Percentiles rank a stretch among this genome's conserved stretches.
These are phyloP conservation scores for Corinectria fuckeliana DNA, from an alignment of 2,329 filamentous ascomycete genomes.

Conservation along the genomic window DNA sequence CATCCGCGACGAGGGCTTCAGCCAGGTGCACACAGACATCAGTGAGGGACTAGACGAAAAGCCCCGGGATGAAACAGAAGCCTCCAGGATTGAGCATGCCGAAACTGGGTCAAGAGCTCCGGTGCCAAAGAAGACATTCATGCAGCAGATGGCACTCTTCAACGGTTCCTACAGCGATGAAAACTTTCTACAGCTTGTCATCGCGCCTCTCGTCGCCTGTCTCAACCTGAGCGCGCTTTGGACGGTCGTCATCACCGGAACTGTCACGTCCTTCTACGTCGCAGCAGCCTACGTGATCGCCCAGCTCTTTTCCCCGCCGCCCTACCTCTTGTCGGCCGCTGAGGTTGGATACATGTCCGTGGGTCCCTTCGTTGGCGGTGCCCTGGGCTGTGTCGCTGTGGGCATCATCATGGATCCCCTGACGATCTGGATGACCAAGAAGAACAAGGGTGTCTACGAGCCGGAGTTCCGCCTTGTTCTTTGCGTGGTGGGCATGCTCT, in stretches of 20 bases:
- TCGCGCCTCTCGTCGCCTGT: slow-evolving; percentile 8
- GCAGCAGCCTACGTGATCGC: not conserved
- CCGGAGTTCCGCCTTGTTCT: slow-evolving; percentile 15
- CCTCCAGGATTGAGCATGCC: not conserved
- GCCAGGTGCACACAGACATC: not conserved
- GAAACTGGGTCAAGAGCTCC: not conserved
- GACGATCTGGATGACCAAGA: slow-evolving; percentile 5
- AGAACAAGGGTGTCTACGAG: slow-evolving; percentile 17
- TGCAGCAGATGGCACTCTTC: slow-evolving; percentile 4
- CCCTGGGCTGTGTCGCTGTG: slow-evolving; percentile 1
- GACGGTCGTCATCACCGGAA: not conserved
- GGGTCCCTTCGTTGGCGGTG: slow-evolving; percentile 8
- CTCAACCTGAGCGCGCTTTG: slow-evolving; percentile 5
- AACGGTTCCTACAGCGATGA: slow-evolving; percentile 9
- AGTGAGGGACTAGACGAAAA: not conserved
- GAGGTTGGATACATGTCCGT: not conserved
- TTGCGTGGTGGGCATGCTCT: not conserved
- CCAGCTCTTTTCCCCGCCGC: not conserved
- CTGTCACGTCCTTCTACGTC: slow-evolving; percentile 15
- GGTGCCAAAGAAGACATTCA: slow-evolving; percentile 2
- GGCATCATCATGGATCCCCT: slow-evolving; percentile 3
- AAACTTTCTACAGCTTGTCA: slow-evolving; percentile 3
- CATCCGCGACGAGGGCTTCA: not conserved
- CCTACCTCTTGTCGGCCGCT: not conserved
- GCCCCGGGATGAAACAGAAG: not conserved